Base-by-base conservation (phyloP, 768 basidiomycete genomes). In the Pholiota molesta region DNA sequence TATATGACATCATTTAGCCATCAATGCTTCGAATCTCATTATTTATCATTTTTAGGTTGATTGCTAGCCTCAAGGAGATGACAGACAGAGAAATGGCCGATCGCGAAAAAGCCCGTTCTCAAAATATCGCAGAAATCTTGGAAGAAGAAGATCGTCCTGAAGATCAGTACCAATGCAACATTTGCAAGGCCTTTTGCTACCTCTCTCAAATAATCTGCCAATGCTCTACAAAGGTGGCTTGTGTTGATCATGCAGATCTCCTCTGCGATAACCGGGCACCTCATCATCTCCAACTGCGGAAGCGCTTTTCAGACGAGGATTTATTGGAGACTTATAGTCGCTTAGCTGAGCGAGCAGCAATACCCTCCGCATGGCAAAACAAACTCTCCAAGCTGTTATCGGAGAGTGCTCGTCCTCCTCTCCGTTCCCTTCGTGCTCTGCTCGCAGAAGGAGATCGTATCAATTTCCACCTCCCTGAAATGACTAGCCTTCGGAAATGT, bases 151-250 rank as follows among this genome's bases (percentile, higher is more conserved):
- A 98, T 73, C 86, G 87, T 13, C 81, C 89, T 0, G 97, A 99
- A 72, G 96, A 98, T 57, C 94, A 97, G 72, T 97, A 96, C 74
- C 97, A 98, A 74, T 99, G 97, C 82, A 78, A 82, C 54, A 77
- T 91, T 65, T 99, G 97, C 90, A 96, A 97, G 72, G 85, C 82
- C 5, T 98, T 97, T 76, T 95, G 92, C 75, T 99, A 97, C 74
- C 86, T 99, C 44, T 95, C 97, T 1, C 96, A 97, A 70, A 81
- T 98, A 71, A 88, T 86, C 60, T 95, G 94, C 72, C 77, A 79
- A 33, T 95, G 94, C 81, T 89, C 89, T 45, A 84, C 75, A 56
- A 85, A 87, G 64, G 87, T 97, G 35, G 86, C 89, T 13, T 99
- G 97, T 73, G 84, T 92, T 53, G 91, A 96, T 60, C 97, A 99